Percentiles rank a stretch among this genome's conserved stretches.
Evolutionary conservation across 345 rosid species (phyloP).

Genomic region (Limnanthes douglasii): DNA sequence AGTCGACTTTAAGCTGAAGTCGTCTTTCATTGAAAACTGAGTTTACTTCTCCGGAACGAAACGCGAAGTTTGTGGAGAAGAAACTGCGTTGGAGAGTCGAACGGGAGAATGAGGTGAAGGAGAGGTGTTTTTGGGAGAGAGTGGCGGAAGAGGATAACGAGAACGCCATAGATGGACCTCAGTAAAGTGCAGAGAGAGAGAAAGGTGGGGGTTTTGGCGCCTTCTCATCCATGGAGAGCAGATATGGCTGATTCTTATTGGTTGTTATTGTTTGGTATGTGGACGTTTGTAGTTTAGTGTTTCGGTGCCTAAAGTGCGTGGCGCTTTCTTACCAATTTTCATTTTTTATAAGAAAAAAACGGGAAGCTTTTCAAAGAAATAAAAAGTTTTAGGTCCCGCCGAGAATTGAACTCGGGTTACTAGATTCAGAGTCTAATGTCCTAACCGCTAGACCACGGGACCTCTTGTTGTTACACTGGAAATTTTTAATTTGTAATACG

Average conservation of each 20-base stretch:
- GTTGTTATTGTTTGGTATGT: conserved; percentile 12
- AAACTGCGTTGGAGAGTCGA: conserved; percentile 10
- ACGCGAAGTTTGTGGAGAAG: conserved; percentile 19
- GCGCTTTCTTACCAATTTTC: background rate
- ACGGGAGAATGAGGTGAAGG: conserved; percentile 9
- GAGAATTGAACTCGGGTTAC: conserved; percentile 99
- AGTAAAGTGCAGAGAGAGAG: conserved; percentile 8
- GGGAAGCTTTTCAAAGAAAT: no score
- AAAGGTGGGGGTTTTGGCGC: conserved; percentile 24
- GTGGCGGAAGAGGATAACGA: conserved; percentile 28
- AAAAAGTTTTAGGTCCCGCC: conserved; percentile 96
- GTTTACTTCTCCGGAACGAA: conserved; percentile 9
- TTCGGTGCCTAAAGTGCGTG: background rate
- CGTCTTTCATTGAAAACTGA: conserved; percentile 5
- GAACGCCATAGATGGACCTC: conserved; percentile 39
- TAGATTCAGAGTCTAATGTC: conserved; percentile 98
- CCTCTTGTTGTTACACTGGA: no score
- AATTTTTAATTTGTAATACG: no score
- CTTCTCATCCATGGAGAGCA: conserved; percentile 29
- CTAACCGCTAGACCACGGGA: conserved; percentile 66
- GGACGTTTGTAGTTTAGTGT: background rate
- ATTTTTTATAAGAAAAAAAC: no score
- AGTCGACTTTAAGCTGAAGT: conserved; percentile 11
- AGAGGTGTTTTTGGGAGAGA: conserved; percentile 16
- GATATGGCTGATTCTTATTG: conserved; percentile 18